Evolutionary conservation across 2,329 filamentous ascomycete species (phyloP).

Genomic region (Claviceps fusiformis): DNA sequence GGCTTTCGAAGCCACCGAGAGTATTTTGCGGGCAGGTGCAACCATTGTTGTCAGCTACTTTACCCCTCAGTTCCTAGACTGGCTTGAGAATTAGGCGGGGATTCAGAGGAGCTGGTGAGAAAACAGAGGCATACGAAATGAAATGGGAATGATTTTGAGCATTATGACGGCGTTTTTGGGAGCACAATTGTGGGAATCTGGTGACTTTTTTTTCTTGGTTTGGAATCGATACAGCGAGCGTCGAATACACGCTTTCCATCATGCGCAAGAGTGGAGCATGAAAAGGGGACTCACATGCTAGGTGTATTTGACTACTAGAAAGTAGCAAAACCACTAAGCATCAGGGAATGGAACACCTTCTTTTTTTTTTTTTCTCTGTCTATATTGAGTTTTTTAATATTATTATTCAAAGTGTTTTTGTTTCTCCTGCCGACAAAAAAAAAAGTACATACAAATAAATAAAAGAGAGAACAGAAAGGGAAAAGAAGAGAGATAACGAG

Average conservation of each 20-base stretch:
- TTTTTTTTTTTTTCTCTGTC: too few species aligned
- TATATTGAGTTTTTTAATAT: too few species aligned
- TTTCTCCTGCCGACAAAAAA: too few species aligned
- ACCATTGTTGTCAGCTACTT: constrained; percentile 93
- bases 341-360: too few species aligned
- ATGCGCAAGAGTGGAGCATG: background rate
- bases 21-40: constrained; percentile 83
- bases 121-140: background rate
- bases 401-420: too few species aligned
- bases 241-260: background rate
- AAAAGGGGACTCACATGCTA: background rate
- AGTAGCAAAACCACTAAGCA: too few species aligned
- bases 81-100: constrained; percentile 38
- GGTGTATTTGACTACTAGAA: background rate
- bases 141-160: background rate
- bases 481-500: background rate
- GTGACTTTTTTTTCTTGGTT: background rate
- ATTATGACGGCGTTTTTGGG: background rate
- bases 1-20: constrained; percentile 89
- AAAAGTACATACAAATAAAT: too few species aligned
- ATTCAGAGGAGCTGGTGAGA: background rate
- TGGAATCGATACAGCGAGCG: background rate
- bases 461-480: background rate
- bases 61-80: constrained; percentile 64
- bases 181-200: background rate